These are phyloP conservation scores for Pythium apleroticum DNA, from an alignment of 352 stramenopile genomes.

Conservation along the genomic window DNA sequence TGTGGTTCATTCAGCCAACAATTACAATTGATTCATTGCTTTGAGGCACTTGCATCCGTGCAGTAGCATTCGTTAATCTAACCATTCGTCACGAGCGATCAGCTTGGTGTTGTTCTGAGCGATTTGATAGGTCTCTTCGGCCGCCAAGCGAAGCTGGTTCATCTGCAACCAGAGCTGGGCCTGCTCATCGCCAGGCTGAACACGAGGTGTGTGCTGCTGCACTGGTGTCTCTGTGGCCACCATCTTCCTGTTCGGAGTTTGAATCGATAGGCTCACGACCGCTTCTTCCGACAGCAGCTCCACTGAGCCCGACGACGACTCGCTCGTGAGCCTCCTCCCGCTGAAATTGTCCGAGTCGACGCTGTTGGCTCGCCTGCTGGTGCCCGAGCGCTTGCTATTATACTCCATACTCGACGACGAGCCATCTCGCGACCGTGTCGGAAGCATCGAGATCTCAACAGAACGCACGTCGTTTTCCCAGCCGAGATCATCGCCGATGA, in stretches of 20 bases:
- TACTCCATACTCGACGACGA: background rate
- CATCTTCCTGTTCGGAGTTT: background rate
- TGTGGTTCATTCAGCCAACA: background rate
- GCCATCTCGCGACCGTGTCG: constrained; percentile 4
- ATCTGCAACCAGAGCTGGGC: constrained; percentile 18
- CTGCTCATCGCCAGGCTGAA: background rate
- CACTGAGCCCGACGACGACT: constrained; percentile 1
- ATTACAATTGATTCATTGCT: no score
- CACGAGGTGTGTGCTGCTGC: background rate
- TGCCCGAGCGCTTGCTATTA: background rate
- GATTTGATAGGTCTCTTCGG: constrained; percentile 21
- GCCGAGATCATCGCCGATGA: constrained; percentile 5
- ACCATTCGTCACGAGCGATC: background rate
- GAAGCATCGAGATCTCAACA: constrained; percentile 3
- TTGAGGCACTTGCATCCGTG: no score
- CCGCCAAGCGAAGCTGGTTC: constrained; percentile 17
- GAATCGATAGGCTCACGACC: background rate
- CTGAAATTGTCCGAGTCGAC: constrained; percentile 2
- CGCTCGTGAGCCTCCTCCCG: background rate
- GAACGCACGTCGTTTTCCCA: constrained; percentile 14
- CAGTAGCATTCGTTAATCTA: background rate
- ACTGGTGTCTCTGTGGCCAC: background rate
- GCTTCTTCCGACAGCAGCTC: constrained; percentile 15
- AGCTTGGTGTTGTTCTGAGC: constrained; percentile 18
- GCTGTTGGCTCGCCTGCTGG: constrained; percentile 7